Evolutionary conservation across 371 early-diverging fungal species (phyloP).

Genomic region (Mucor ambiguus): DNA sequence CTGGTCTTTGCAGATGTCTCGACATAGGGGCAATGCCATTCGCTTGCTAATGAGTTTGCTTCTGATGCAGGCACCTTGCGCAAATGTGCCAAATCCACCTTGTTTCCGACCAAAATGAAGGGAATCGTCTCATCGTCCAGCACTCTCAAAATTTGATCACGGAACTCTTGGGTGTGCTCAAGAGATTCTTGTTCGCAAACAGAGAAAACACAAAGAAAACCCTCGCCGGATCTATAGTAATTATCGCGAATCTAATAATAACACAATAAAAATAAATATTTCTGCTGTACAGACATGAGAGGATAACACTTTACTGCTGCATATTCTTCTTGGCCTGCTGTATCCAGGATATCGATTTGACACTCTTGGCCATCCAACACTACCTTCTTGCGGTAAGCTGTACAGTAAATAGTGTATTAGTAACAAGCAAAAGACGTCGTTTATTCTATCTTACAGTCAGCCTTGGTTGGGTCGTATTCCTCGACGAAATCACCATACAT

Average conservation of each 20-base stretch:
- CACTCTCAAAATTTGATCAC: slow-evolving; percentile 89
- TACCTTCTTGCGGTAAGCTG: slow-evolving; percentile 74
- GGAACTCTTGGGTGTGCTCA: slow-evolving; percentile 82
- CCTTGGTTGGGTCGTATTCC: slow-evolving; percentile 96
- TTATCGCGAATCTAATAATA: slow-evolving; percentile 81
- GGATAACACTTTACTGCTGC: slow-evolving; percentile 57
- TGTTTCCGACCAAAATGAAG: slow-evolving; percentile 88
- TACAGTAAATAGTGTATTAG: neutral
- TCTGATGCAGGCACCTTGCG: slow-evolving; percentile 76
- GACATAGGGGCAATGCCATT: slow-evolving; percentile 82
- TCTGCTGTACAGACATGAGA: neutral
- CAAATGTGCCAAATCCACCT: slow-evolving; percentile 75
- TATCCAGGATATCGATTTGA: slow-evolving; percentile 92
- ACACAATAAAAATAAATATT: neutral
- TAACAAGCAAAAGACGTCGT: neutral
- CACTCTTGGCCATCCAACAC: slow-evolving; percentile 72
- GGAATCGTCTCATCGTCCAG: slow-evolving; percentile 84
- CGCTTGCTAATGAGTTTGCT: slow-evolving; percentile 68
- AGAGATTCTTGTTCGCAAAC: slow-evolving; percentile 84
- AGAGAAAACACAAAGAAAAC: slow-evolving; percentile 89
- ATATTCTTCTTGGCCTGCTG: slow-evolving; percentile 94
- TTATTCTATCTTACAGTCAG: slow-evolving; percentile 64
- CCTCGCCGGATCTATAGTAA: slow-evolving; percentile 91
- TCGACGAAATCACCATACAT: slow-evolving; percentile 95
- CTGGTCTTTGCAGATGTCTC: slow-evolving; percentile 92